Evolutionary conservation across 2,329 filamentous ascomycete genomes (phyloP), one percentile per base, ranked within the genome.

Genomic region (Zymoseptoria crescenta): DNA sequence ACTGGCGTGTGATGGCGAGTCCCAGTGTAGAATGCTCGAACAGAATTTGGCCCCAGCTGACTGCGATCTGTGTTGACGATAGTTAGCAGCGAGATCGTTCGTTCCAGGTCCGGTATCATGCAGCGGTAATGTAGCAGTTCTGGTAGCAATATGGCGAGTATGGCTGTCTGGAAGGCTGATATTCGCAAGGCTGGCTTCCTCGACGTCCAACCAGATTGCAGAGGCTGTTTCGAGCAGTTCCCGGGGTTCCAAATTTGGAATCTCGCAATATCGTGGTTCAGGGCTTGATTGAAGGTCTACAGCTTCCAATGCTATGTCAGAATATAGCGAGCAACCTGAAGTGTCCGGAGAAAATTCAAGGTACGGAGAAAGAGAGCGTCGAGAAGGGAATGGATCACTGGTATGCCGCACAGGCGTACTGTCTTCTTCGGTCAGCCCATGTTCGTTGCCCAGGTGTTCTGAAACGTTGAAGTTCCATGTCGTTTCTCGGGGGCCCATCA

Each of bases 251-350:
- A 54, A 29, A 54, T 45, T 28, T 30, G 29, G 52, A 45, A 4
- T 30, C 13, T 41, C 30, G n/a, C 27, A 29, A 13, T 61, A 51
- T 27, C 50, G 45, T 24, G 45, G 27, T 28, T 57, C 56, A 49
- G 56, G 54, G n/a, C 49, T 28, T 48, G 52, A 24, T 41, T 59
- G 59, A 20, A 61, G 41, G 28, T 59, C 54, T 51, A 54, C 56
- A 27, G 59, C 54, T 50, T 54, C 41, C 48, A 50, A 41, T 50
- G 50, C 51, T 59, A 45, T 50, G 8, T 30, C 45, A 7, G 35
- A 49, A 28, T 57, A 29, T 27, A 28, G 54, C 54, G 28, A 21
- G 16, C 16, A 16, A 13, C 35, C 35, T 45, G 35, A 55, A 20
- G n/a, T 49, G 6, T 8, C 55, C 59, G 30, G 58, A 60, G 41